Conservation (phyloP, 257 asterid genomes). For the Solanum megistacrolobum region DNA sequence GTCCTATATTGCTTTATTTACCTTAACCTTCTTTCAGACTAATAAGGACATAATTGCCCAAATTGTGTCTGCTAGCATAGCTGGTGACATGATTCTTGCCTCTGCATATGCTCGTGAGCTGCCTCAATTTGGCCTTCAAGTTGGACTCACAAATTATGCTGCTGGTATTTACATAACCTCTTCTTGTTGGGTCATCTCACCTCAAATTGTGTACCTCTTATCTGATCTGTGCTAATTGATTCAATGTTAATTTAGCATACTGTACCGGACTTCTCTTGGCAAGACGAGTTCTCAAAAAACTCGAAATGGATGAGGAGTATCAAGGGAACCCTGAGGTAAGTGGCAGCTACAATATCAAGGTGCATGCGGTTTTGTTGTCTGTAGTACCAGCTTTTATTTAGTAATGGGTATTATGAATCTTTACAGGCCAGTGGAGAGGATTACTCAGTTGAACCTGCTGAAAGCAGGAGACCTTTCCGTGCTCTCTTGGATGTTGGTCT, state of each 20-base stretch:
- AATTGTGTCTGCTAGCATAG: conserved; percentile 63
- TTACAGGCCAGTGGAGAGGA: conserved; percentile 89
- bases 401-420: background rate
- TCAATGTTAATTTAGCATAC: conserved; percentile 41
- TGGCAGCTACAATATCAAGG: background rate
- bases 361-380: background rate
- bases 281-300: conserved; percentile 66
- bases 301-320: conserved; percentile 68
- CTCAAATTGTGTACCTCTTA: background rate
- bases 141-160: conserved; percentile 77
- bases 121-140: conserved; percentile 68
- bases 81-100: conserved; percentile 73
- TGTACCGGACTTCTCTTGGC: conserved; percentile 86
- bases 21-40: conserved; percentile 47
- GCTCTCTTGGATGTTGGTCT: conserved; percentile 95
- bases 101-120: conserved; percentile 78
- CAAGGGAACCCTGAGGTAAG: conserved; percentile 80
- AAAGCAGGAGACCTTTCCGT: conserved; percentile 88
- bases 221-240: background rate
- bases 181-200: background rate
- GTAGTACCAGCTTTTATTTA: background rate
- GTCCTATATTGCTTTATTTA: background rate
- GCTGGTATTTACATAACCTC: conserved; percentile 40
- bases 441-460: conserved; percentile 80
- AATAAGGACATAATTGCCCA: conserved; percentile 71